These are phyloP conservation scores for Micractinium sp. DNA, from an alignment of 139 green algal species.

Conservation along the genomic window DNA sequence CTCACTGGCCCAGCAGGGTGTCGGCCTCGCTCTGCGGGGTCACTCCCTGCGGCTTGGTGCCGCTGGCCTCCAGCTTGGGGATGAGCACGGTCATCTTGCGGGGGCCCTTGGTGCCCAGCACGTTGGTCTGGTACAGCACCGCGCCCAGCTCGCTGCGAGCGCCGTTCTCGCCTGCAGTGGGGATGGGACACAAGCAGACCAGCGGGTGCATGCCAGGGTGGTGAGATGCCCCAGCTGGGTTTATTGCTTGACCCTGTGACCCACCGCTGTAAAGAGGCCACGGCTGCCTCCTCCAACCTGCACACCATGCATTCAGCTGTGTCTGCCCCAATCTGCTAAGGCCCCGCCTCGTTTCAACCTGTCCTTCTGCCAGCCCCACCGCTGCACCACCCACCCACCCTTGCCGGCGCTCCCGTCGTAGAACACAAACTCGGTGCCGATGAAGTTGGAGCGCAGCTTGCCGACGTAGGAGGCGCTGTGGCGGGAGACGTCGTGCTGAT, in stretches of 20 bases:
- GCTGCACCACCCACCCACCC: neutral
- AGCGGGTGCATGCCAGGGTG: too few relatives aligned
- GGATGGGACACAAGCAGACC: too few relatives aligned
- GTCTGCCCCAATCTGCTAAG: too few relatives aligned
- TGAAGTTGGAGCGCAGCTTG: constrained; percentile 90
- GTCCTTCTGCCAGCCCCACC: neutral
- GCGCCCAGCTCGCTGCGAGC: constrained; percentile 71
- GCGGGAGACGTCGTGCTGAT: constrained; percentile 23
- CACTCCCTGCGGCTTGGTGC: neutral
- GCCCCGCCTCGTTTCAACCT: neutral
- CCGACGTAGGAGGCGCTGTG: constrained; percentile 30
- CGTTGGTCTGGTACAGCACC: constrained; percentile 90
- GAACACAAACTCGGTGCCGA: constrained; percentile 93
- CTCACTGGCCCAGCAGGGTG: constrained; percentile 34
- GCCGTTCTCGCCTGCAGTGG: neutral
- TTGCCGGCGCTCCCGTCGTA: constrained; percentile 72
- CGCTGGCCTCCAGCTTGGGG: constrained; percentile 21
- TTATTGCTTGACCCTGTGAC: too few relatives aligned
- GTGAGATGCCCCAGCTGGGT: too few relatives aligned
- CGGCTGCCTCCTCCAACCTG: neutral
- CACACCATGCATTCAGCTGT: too few relatives aligned
- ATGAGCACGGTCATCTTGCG: constrained; percentile 64
- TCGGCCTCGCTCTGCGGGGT: neutral
- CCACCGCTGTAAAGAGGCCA: too few relatives aligned
- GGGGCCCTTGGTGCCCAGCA: constrained; percentile 92